Evolutionary conservation across 441 rosid species (phyloP).

Genomic region (Corymbia citriodora): DNA sequence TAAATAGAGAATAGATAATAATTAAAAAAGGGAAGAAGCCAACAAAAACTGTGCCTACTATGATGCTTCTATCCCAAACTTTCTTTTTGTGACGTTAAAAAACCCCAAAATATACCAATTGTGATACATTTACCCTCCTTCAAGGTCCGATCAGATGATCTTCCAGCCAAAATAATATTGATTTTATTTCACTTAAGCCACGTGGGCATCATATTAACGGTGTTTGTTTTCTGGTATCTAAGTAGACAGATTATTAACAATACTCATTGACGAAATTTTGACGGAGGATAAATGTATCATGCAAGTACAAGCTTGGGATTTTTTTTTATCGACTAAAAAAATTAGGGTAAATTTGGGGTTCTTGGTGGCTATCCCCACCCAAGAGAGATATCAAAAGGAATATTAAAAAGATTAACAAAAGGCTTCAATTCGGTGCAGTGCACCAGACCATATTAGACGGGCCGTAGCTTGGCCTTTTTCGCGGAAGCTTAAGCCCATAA

Average conservation of each 20-base stretch:
- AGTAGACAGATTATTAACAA: too few species aligned
- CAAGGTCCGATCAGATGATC: neutral
- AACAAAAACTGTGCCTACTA: neutral
- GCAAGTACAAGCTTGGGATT: too few species aligned
- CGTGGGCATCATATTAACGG: too few species aligned
- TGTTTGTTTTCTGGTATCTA: too few species aligned
- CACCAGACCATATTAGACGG: neutral
- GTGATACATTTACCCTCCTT: neutral
- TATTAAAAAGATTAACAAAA: too few species aligned
- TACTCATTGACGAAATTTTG: neutral
- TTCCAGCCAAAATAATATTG: neutral
- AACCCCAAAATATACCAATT: too few species aligned
- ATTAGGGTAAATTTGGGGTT: too few species aligned
- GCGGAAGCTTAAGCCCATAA: neutral
- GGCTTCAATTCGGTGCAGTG: neutral
- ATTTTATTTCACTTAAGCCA: too few species aligned
- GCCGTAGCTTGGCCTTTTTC: neutral
- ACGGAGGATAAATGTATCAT: neutral
- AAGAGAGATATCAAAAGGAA: too few species aligned
- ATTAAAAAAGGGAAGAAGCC: fast-evolving
- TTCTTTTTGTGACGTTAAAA: neutral
- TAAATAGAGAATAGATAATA: too few species aligned
- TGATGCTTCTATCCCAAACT: neutral
- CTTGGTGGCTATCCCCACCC: too few species aligned
- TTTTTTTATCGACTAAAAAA: too few species aligned